phyloP scores from a whole-genome alignment of 2,329 filamentous ascomycete genomes.

The Colletotrichum spaethianum region DNA sequence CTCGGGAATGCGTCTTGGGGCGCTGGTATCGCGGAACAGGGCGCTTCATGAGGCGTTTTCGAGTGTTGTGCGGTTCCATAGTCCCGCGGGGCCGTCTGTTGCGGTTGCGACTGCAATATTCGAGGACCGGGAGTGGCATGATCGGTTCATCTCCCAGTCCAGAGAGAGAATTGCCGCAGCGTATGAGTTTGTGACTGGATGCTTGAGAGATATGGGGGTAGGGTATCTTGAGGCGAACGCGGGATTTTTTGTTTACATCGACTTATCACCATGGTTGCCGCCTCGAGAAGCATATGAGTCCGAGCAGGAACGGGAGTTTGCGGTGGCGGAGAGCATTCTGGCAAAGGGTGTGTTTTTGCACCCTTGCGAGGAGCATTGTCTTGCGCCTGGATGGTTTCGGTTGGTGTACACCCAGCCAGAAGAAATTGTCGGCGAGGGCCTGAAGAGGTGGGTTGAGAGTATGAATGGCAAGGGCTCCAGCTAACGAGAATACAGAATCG shows the following conservation, averaged over 20 bases:
- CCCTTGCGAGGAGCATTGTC: conserved; percentile 61
- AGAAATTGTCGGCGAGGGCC: conserved; percentile 52
- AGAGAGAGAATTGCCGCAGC: conserved; percentile 55
- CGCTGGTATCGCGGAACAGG: conserved; percentile 57
- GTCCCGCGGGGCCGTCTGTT: conserved; percentile 60
- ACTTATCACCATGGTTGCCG: conserved; percentile 62
- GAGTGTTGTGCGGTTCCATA: conserved; percentile 61
- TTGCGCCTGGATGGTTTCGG: conserved; percentile 66
- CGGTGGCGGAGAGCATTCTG: conserved; percentile 59
- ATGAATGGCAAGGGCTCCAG: too few relatives aligned
- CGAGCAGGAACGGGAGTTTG: conserved; percentile 57
- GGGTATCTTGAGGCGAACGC: conserved; percentile 66
- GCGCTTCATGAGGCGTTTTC: conserved; percentile 53
- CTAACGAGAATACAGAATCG: background rate
- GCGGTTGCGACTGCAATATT: conserved; percentile 61
- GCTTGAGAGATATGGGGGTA: conserved; percentile 58
- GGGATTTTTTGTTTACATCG: conserved; percentile 70
- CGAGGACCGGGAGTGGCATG: conserved; percentile 60
- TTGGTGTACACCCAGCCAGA: conserved; percentile 64
- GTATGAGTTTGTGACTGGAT: conserved; percentile 55
- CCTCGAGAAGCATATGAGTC: conserved; percentile 43
- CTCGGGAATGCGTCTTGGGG: conserved; percentile 66
- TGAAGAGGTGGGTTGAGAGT: conserved; percentile 49
- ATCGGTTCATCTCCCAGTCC: conserved; percentile 58
- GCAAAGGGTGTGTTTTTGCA: conserved; percentile 65